Conservation (phyloP, 164 flowering plant species). For the Annona cherimola region DNA sequence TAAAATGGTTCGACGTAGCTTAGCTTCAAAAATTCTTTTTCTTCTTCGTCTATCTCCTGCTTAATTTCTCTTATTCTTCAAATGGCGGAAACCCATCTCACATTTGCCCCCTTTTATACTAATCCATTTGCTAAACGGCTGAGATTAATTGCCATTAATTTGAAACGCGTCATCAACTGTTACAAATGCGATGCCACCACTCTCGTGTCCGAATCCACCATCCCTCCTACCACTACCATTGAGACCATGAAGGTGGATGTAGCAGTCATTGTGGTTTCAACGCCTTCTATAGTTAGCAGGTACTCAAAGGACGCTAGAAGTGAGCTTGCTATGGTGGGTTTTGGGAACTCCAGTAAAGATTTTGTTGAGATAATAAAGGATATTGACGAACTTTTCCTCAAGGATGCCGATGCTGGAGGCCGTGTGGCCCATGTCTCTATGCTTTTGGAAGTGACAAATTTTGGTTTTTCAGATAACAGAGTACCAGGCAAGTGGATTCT, state of each 20-base stretch:
- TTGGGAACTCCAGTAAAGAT: slow-evolving; percentile 56
- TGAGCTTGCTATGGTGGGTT: slow-evolving; percentile 79
- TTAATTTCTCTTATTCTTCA: too few relatives aligned
- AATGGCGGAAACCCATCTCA: too few relatives aligned
- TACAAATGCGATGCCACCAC: slow-evolving; percentile 68
- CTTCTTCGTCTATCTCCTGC: too few relatives aligned
- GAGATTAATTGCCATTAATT: too few relatives aligned
- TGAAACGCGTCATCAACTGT: too few relatives aligned
- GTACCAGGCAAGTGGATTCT: slow-evolving; percentile 31
- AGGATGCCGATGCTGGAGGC: slow-evolving; percentile 69
- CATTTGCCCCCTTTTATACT: too few relatives aligned
- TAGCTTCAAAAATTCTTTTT: too few relatives aligned
- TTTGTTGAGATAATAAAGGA: slow-evolving; percentile 76
- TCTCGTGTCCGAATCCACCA: slow-evolving; percentile 23
- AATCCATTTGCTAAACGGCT: too few relatives aligned
- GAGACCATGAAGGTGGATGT: background rate
- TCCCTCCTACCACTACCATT: slow-evolving; percentile 19
- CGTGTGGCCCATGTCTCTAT: slow-evolving; percentile 34
- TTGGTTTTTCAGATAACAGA: slow-evolving; percentile 32
- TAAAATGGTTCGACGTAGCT: too few relatives aligned
- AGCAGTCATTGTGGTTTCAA: slow-evolving; percentile 29
- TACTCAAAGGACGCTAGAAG: slow-evolving; percentile 44
- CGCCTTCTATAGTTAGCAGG: slow-evolving; percentile 54
- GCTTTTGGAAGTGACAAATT: slow-evolving; percentile 57
- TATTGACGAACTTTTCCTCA: slow-evolving; percentile 80